A percentile compares a stretch with the other conserved stretches of the same genome.
Conservation (phyloP, 495 filamentous ascomycete species). For the Cetradonia linearis region DNA sequence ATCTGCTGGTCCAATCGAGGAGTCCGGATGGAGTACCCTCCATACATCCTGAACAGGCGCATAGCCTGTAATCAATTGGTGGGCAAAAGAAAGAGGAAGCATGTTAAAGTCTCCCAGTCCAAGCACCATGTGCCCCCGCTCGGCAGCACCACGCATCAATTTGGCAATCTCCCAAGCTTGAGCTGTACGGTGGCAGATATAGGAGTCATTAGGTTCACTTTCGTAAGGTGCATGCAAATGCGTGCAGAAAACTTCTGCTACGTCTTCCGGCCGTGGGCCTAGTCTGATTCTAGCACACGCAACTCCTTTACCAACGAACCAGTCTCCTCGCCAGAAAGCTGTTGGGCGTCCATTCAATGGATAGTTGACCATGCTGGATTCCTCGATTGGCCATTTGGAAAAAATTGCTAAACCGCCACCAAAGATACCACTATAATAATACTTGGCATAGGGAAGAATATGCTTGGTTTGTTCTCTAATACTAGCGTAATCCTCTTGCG, state of each 20-base stretch:
- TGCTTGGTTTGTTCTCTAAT: constrained; percentile 65
- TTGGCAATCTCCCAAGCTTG: constrained; percentile 98
- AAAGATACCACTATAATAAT: constrained; percentile 82
- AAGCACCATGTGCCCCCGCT: constrained; percentile 74
- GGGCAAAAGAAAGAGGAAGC: constrained; percentile 76
- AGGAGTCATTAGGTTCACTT: constrained; percentile 66
- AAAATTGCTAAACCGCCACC: constrained; percentile 85
- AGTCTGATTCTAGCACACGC: constrained; percentile 73
- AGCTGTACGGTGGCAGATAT: constrained; percentile 78
- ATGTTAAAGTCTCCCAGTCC: constrained; percentile 94
- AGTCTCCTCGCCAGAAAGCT: constrained; percentile 83
- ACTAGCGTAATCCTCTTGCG: constrained; percentile 74
- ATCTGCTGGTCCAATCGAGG: constrained; percentile 58
- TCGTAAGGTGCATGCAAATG: constrained; percentile 92
- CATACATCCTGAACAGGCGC: constrained; percentile 74
- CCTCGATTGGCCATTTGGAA: constrained; percentile 93
- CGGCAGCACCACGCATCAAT: constrained; percentile 72
- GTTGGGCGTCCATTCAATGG: constrained; percentile 90
- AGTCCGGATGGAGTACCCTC: constrained; percentile 69
- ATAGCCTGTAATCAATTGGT: constrained; percentile 68
- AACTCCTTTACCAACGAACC: constrained; percentile 84
- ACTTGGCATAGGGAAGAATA: constrained; percentile 87
- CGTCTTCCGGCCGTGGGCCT: constrained; percentile 52
- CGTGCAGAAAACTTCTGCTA: constrained; percentile 90
- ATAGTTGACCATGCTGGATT: constrained; percentile 76